Conservation (phyloP, 2,329 filamentous ascomycete genomes). For the Colletotrichum sp. region DNA sequence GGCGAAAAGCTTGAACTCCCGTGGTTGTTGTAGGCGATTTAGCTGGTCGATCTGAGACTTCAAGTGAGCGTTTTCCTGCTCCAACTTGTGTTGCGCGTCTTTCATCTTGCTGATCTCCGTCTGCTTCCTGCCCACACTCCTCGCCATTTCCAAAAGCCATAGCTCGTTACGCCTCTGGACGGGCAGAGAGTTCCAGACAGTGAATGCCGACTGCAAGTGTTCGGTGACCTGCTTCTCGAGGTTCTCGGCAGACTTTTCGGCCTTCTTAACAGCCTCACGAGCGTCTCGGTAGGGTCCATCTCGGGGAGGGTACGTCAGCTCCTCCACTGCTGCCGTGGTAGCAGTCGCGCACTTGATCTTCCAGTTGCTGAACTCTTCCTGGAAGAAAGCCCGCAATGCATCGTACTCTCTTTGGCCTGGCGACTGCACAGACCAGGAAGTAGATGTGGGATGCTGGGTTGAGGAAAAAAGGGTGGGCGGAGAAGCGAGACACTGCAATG, state of each 20-base stretch:
- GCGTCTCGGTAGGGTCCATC: slow-evolving; percentile 43
- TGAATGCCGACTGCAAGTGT: slow-evolving; percentile 79
- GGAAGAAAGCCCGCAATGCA: slow-evolving; percentile 71
- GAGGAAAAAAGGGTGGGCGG: slow-evolving; percentile 84
- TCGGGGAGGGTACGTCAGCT: slow-evolving; percentile 53
- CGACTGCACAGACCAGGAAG: slow-evolving; percentile 82
- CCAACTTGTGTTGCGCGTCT: slow-evolving; percentile 52
- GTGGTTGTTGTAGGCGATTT: slow-evolving; percentile 62
- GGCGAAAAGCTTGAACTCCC: slow-evolving; percentile 59
- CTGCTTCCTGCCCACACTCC: slow-evolving; percentile 62
- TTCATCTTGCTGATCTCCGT: slow-evolving; percentile 59
- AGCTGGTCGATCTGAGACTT: slow-evolving; percentile 65
- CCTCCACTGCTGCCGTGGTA: slow-evolving; percentile 55
- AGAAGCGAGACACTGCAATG: slow-evolving; percentile 78
- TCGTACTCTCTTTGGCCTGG: slow-evolving; percentile 77
- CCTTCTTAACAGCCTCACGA: slow-evolving; percentile 52
- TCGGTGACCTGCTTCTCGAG: slow-evolving; percentile 74
- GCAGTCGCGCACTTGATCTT: slow-evolving; percentile 57
- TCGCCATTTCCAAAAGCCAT: slow-evolving; percentile 66
- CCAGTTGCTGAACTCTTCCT: slow-evolving; percentile 71
- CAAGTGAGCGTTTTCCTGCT: slow-evolving; percentile 62
- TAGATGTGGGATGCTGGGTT: slow-evolving; percentile 76
- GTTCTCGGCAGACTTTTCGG: slow-evolving; percentile 57
- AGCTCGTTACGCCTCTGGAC: slow-evolving; percentile 60
- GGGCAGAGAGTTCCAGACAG: slow-evolving; percentile 74